A percentile compares a stretch with the other conserved stretches of the same genome.
Evolutionary conservation across 192 early-diverging fungal species (phyloP).

Genomic region (Chytriomyces hyalinus): DNA sequence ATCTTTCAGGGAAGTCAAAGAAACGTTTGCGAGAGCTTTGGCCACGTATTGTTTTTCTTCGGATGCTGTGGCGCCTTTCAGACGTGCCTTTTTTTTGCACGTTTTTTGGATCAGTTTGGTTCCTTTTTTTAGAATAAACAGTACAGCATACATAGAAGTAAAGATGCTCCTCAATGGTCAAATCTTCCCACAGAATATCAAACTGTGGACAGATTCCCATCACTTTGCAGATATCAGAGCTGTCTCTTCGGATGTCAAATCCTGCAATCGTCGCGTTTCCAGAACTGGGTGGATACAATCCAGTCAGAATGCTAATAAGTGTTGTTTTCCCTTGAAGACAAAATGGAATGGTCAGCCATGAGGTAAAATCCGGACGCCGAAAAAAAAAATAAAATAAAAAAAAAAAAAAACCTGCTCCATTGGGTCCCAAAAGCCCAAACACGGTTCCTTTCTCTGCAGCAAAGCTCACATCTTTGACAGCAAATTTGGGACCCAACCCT

Average conservation of each 20-base stretch:
- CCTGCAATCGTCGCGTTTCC: constrained; percentile 69
- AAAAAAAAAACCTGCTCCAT: constrained; percentile 8
- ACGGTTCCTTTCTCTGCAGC: constrained; percentile 63
- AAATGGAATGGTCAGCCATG: background rate
- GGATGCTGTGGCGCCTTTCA: constrained; percentile 68
- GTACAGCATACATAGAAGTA: constrained; percentile 61
- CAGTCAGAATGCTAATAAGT: constrained; percentile 75
- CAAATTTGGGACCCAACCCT: constrained; percentile 56
- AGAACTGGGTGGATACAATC: constrained; percentile 63
- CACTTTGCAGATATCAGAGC: constrained; percentile 63
- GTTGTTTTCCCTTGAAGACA: constrained; percentile 72
- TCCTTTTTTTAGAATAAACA: background rate
- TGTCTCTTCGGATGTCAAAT: constrained; percentile 60
- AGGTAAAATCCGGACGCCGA: background rate
- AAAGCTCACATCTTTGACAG: constrained; percentile 71
- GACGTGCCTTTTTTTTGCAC: constrained; percentile 47
- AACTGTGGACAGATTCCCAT: constrained; percentile 82
- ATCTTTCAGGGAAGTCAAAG: constrained; percentile 59
- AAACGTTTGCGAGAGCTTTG: constrained; percentile 58
- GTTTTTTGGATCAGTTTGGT: no score
- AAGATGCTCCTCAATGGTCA: constrained; percentile 73
- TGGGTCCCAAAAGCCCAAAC: constrained; percentile 68
- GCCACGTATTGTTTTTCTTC: constrained; percentile 58
- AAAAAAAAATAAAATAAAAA: background rate
- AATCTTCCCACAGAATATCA: constrained; percentile 78